These are phyloP conservation scores for Penicillium frequentans DNA, from an alignment of 2,329 filamentous ascomycete species.

Conservation along the genomic window DNA sequence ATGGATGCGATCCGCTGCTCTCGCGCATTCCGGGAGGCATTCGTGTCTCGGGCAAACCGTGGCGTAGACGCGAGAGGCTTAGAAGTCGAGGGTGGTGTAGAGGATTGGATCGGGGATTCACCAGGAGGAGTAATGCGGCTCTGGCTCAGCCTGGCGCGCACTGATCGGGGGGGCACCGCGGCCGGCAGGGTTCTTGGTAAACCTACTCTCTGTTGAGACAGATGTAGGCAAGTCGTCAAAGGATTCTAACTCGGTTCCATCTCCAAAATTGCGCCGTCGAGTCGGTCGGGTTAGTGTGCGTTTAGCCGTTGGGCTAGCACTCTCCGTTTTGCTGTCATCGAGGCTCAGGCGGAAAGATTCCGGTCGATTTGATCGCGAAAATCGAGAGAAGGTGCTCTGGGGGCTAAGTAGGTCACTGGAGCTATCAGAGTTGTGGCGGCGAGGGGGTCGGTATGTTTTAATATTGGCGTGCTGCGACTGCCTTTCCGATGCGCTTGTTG, in stretches of 20 bases:
- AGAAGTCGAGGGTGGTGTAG: conserved; percentile 58
- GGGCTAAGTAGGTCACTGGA: conserved; percentile 49
- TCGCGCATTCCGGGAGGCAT: conserved; percentile 64
- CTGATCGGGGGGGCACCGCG: conserved; percentile 67
- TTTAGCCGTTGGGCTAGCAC: conserved; percentile 58
- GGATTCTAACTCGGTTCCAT: conserved; percentile 85
- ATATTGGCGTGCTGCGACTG: conserved; percentile 77
- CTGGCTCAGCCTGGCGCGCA: conserved; percentile 53
- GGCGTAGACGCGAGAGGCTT: conserved; percentile 54
- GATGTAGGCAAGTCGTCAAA: conserved; percentile 97
- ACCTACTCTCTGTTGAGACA: conserved; percentile 75
- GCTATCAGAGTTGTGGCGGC: conserved; percentile 80
- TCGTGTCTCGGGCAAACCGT: conserved; percentile 66
- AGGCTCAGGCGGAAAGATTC: conserved; percentile 50
- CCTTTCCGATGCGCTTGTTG: conserved; percentile 69
- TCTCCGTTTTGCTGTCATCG: conserved; percentile 51
- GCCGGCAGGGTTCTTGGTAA: conserved; percentile 73
- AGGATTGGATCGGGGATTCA: conserved; percentile 51
- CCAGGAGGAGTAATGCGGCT: conserved; percentile 33
- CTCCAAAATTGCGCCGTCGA: conserved; percentile 74
- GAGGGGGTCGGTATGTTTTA: conserved; percentile 69
- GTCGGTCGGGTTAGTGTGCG: conserved; percentile 73
- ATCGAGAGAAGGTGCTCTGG: conserved; percentile 43
- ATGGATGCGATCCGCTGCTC: conserved; percentile 58
- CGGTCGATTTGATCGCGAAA: conserved; percentile 43